These are phyloP conservation scores for Pseudonitzschia delicatissima DNA, from an alignment of 108 stramenopile genomes.

Conservation along the genomic window DNA sequence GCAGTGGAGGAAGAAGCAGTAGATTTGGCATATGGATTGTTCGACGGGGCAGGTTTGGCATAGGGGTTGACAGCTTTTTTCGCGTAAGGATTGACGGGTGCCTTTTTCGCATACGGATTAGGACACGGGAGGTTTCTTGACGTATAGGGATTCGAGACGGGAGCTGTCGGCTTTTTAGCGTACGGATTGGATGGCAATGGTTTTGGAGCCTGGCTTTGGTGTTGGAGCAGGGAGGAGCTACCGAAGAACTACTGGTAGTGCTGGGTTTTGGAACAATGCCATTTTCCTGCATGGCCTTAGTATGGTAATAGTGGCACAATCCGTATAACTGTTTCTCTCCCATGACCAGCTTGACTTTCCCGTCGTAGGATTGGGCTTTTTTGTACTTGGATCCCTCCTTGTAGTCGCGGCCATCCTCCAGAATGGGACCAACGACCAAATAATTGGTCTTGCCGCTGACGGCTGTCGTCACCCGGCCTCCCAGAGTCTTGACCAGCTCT, in stretches of 20 bases:
- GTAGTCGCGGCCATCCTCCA: constrained; percentile 91
- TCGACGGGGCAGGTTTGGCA: constrained; percentile 15
- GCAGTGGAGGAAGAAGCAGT: constrained; percentile 5
- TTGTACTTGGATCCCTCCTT: constrained; percentile 81
- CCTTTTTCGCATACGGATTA: constrained; percentile 39
- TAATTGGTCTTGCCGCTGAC: constrained; percentile 87
- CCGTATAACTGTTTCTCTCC: constrained; percentile 63
- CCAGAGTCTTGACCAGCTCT: constrained; percentile 75
- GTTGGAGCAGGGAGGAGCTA: constrained; percentile 1
- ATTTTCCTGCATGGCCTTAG: constrained; percentile 39
- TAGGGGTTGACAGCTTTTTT: constrained; percentile 42
- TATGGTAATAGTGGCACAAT: constrained; percentile 48
- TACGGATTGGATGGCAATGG: constrained; percentile 28
- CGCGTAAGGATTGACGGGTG: constrained; percentile 55
- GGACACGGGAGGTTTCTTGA: not conserved
- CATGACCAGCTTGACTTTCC: constrained; percentile 37
- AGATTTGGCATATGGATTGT: constrained; percentile 11
- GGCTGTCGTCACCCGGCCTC: constrained; percentile 73
- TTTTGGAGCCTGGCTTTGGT: constrained; percentile 10
- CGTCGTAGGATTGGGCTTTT: constrained; percentile 38
- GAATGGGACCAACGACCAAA: constrained; percentile 71
- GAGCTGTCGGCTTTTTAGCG: constrained; percentile 20
- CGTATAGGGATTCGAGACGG: constrained; percentile 54
- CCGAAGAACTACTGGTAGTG: not conserved
- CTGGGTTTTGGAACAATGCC: constrained; percentile 11